Percentiles rank a stretch among this genome's conserved stretches.
These are phyloP conservation scores for Digitaria exilis DNA, from an alignment of 202 grass and related monocot genomes.

Conservation along the genomic window DNA sequence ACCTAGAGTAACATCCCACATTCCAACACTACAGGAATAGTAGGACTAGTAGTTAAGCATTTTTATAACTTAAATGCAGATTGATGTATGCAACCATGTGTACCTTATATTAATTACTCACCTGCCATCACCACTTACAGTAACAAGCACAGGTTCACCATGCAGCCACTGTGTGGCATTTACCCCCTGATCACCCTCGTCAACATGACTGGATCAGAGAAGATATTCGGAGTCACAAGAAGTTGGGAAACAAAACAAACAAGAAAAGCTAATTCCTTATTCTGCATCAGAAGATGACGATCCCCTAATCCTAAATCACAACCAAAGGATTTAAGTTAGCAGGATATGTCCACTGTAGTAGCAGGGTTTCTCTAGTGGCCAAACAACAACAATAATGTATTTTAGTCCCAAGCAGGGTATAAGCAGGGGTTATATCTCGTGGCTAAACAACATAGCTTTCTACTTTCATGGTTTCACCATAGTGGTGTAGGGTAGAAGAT, in stretches of 20 bases:
- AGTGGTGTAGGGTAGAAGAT: background rate
- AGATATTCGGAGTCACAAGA: constrained; percentile 6
- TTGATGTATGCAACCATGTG: constrained; percentile 15
- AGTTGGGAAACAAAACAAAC: constrained; percentile 26
- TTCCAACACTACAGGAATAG: constrained; percentile 59
- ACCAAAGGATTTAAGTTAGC: background rate
- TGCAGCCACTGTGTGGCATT: constrained; percentile 83
- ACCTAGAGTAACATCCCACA: constrained; percentile 92
- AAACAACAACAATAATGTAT: background rate
- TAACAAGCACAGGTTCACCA: constrained; percentile 78
- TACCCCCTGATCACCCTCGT: constrained; percentile 78
- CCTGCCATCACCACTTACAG: constrained; percentile 86
- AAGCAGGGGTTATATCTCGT: background rate
- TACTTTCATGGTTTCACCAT: too few relatives aligned
- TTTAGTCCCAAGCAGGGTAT: background rate
- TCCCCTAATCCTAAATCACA: too few relatives aligned
- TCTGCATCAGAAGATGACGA: constrained; percentile 1
- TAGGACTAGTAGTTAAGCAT: constrained; percentile 20
- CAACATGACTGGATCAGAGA: constrained; percentile 66
- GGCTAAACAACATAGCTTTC: too few relatives aligned
- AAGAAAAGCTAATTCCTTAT: background rate
- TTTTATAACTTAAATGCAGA: constrained; percentile 26
- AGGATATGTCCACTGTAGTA: background rate
- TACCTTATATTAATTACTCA: constrained; percentile 40
- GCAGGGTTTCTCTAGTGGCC: background rate